These are phyloP conservation scores for Entomortierella parvispora DNA, from an alignment of 192 early-diverging fungal species.

Conservation along the genomic window DNA sequence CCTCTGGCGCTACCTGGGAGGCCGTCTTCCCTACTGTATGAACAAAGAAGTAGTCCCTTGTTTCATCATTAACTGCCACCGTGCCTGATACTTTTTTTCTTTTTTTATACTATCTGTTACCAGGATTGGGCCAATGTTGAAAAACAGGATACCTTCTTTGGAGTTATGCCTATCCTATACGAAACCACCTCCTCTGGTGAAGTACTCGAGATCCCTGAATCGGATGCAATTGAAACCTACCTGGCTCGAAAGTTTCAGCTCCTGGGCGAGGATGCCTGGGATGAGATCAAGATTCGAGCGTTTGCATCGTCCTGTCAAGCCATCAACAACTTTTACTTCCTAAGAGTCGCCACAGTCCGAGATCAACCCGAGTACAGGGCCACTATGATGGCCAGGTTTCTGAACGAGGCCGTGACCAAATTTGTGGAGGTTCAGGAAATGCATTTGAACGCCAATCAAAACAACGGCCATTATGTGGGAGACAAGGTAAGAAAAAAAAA, in stretches of 20 bases:
- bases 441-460: slow-evolving; percentile 21
- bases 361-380: slow-evolving; percentile 17
- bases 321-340: slow-evolving; percentile 12
- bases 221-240: slow-evolving; percentile 28
- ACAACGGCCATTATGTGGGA: slow-evolving; percentile 25
- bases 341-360: slow-evolving; percentile 10
- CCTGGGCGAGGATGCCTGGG: slow-evolving; percentile 15
- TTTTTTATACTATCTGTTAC: too few species aligned
- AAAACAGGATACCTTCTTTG: slow-evolving; percentile 23
- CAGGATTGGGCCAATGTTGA: slow-evolving; percentile 37
- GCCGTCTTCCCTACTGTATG: slow-evolving; percentile 26
- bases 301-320: slow-evolving; percentile 13
- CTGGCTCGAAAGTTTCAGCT: slow-evolving; percentile 22
- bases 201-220: slow-evolving; percentile 21
- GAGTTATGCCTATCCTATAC: slow-evolving; percentile 24
- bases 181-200: slow-evolving; percentile 25
- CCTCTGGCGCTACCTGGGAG: slow-evolving; percentile 29
- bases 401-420: slow-evolving; percentile 4
- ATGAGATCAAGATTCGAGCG: slow-evolving; percentile 31
- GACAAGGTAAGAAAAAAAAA: slow-evolving; percentile 26
- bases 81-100: background rate
- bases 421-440: slow-evolving; percentile 20
- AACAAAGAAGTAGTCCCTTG: background rate
- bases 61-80: background rate
- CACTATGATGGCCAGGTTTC: slow-evolving; percentile 12